Base-by-base conservation (phyloP, 345 rosid species). In the Ailanthus altissimus region DNA sequence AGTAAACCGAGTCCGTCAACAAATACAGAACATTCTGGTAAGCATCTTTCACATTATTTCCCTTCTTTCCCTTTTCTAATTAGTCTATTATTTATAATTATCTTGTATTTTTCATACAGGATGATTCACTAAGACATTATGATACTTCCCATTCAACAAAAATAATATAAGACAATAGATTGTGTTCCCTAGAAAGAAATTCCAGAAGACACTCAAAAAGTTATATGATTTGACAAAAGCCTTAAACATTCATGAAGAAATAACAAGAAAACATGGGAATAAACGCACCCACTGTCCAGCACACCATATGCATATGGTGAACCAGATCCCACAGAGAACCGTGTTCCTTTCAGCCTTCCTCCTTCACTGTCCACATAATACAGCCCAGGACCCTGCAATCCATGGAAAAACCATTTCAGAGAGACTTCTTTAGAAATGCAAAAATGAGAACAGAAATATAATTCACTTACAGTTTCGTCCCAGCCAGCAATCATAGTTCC, bases 401-500 rank as follows among this genome's bases (percentile, higher is more conserved):
- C 47, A 57, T 11, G 67, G 15, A 77, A 38, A 53, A 66, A 53
- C 5, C 79, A 49, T n/a, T 50, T 63, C 76, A 15, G 67, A 43
- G 38, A 80, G 38, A 49, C 36, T 36, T 54, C 5, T 11, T 32
- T 11, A 10, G 15, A 58, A 58, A 20, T 6, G 20, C 6, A 28
- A 78, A 28, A 28, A 6, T 28, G 8, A 18, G 25, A 36, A 54
- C 0, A 36, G 25, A 36, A 65, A 84, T n/a, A 28, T 46, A n/a
- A 72, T 25, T 68, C 60, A 71, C 74, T 80, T 79, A 94, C 98
- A 81, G 97, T 94, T 83, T 97, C 99, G 83, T 94, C 99, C 98
- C 98, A 97, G 77, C 99, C 99, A 74, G 99, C 98, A 77, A 97
- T 94, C 99, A 94, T 97, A 51, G 99, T 97, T 65, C 98, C 99